Conservation (phyloP, 805 yeast species). For the Barnettozyma wickerhamii region DNA sequence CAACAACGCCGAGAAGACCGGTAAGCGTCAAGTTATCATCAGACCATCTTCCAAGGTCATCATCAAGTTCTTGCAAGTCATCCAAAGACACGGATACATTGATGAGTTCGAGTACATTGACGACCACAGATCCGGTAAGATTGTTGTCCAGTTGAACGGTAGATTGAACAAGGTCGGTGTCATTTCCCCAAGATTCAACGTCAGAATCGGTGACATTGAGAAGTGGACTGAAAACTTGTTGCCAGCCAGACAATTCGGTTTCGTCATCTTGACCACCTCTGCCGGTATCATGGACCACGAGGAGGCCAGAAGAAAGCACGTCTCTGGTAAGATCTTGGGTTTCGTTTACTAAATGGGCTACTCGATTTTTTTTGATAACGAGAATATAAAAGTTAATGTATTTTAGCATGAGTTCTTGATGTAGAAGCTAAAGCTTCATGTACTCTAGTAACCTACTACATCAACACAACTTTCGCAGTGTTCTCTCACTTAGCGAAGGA, state of each 20-base stretch:
- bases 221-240: conserved; percentile 98
- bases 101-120: conserved; percentile 98
- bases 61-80: conserved; percentile 92
- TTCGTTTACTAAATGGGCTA: conserved; percentile 70
- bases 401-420: conserved; percentile 4
- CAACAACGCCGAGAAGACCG: conserved; percentile 99
- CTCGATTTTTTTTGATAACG: conserved; percentile 1
- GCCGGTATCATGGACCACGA: conserved; percentile 99
- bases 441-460: no score
- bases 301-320: conserved; percentile 99
- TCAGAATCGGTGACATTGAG: conserved; percentile 91
- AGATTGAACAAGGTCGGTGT: conserved; percentile 99
- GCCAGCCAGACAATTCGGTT: conserved; percentile 99
- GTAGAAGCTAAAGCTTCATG: no score
- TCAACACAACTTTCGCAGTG: no score
- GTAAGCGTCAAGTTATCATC: conserved; percentile 97
- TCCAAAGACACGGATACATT: conserved; percentile 98
- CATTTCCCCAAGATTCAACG: conserved; percentile 97
- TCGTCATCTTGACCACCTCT: conserved; percentile 95
- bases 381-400: conserved; percentile 11
- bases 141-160: conserved; percentile 94
- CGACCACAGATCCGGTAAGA: conserved; percentile 99
- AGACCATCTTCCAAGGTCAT: conserved; percentile 98
- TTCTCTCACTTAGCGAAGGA: no score
- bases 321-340: conserved; percentile 97